phyloP scores from a whole-genome alignment of 495 filamentous ascomycete species.

The Tuber brumale region DNA sequence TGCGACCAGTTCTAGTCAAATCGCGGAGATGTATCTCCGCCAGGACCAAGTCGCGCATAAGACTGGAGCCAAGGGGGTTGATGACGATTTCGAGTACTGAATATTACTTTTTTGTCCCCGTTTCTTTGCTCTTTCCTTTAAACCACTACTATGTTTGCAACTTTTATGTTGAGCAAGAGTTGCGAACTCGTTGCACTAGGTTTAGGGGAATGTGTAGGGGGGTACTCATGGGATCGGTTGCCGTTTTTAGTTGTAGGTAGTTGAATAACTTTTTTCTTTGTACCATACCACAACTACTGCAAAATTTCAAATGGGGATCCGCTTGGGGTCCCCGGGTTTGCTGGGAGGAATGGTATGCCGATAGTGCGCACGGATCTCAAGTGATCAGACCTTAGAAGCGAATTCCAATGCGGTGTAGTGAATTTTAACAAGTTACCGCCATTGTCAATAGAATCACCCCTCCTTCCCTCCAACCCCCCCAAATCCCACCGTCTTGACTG shows the following conservation, averaged over 20 bases:
- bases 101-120: neutral
- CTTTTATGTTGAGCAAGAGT: neutral
- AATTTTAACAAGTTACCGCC: neutral
- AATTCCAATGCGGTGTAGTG: neutral
- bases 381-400: neutral
- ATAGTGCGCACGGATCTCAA: neutral
- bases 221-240: neutral
- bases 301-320: neutral
- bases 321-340: neutral
- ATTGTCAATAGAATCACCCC: neutral
- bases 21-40: constrained; percentile 94
- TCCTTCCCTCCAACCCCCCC: neutral
- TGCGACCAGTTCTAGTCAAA: constrained; percentile 72
- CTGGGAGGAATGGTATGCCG: neutral
- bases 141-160: neutral
- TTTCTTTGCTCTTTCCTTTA: neutral
- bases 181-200: neutral
- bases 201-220: neutral
- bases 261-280: neutral
- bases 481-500: neutral
- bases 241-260: neutral
- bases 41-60: constrained; percentile 76
- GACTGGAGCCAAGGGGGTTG: constrained; percentile 66
- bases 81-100: constrained; percentile 98
- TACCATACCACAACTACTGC: neutral